Conservation (phyloP, 2,329 filamentous ascomycete species). For the Colletotrichum zoysiae region DNA sequence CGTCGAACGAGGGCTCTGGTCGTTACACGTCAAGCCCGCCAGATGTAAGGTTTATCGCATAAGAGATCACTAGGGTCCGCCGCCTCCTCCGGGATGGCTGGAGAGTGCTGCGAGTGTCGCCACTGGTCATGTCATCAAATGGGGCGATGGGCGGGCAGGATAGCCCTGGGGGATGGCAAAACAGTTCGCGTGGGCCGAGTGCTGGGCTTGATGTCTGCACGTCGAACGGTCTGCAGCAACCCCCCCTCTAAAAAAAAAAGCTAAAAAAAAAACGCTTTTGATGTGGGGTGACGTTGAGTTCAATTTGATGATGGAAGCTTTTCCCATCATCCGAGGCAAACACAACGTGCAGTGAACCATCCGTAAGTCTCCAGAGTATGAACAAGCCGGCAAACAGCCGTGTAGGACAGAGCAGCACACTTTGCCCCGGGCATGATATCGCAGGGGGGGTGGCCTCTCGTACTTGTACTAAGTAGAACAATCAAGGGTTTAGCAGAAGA, state of each 20-base stretch:
- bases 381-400: background rate
- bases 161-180: background rate
- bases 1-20: background rate
- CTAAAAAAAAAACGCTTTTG: background rate
- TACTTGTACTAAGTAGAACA: background rate
- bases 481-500: background rate
- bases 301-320: background rate
- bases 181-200: background rate
- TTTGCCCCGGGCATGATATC: constrained; percentile 1
- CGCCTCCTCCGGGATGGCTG: background rate
- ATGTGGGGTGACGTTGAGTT: background rate
- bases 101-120: background rate
- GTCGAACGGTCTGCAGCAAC: background rate
- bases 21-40: constrained; percentile 3
- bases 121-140: constrained; percentile 11
- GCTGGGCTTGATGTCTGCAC: no score
- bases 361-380: background rate
- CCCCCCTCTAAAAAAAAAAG: no score
- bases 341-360: no score
- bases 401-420: background rate
- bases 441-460: constrained; percentile 6
- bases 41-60: background rate
- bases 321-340: background rate
- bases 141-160: background rate
- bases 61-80: constrained; percentile 26